Conservation (phyloP, 108 stramenopile species). For the Pseudonitzschia multiseries region DNA sequence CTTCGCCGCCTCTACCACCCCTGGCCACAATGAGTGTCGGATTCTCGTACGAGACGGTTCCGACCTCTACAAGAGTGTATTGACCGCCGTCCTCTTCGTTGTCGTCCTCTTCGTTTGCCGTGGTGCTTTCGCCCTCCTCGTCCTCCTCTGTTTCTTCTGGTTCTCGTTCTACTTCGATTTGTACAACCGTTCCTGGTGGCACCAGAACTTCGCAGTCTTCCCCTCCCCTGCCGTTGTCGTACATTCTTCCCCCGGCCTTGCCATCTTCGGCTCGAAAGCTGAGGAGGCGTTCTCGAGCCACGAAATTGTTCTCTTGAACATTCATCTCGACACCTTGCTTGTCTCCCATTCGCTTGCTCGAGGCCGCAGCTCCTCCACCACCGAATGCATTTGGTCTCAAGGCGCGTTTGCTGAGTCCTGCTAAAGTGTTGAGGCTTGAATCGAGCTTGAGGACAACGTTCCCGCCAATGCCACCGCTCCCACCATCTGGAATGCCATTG, state of each 20-base stretch:
- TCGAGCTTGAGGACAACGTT: conserved; percentile 78
- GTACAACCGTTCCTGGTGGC: conserved; percentile 2
- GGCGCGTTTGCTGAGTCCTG: conserved; percentile 61
- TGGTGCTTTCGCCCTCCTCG: background rate
- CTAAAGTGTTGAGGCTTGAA: conserved; percentile 86
- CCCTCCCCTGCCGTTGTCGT: background rate
- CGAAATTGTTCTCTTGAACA: background rate
- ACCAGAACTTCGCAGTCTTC: conserved; percentile 11
- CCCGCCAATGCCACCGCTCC: conserved; percentile 90
- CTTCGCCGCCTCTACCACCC: conserved; percentile 79
- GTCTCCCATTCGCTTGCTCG: background rate
- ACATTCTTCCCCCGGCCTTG: conserved; percentile 4
- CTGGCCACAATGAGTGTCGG: conserved; percentile 54
- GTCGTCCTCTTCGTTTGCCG: background rate
- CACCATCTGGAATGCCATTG: conserved; percentile 89
- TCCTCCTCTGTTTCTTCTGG: background rate
- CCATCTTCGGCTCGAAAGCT: conserved; percentile 7
- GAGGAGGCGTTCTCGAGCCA: background rate
- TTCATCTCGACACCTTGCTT: background rate
- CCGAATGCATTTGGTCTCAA: conserved; percentile 83
- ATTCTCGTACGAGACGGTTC: conserved; percentile 45
- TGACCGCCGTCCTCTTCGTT: too few relatives aligned
- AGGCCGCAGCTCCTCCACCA: conserved; percentile 61
- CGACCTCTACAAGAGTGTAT: conserved; percentile 29
- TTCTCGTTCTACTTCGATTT: background rate